These are phyloP conservation scores for Tricholoma furcatifolium DNA, from an alignment of 768 basidiomycete species.

Conservation along the genomic window DNA sequence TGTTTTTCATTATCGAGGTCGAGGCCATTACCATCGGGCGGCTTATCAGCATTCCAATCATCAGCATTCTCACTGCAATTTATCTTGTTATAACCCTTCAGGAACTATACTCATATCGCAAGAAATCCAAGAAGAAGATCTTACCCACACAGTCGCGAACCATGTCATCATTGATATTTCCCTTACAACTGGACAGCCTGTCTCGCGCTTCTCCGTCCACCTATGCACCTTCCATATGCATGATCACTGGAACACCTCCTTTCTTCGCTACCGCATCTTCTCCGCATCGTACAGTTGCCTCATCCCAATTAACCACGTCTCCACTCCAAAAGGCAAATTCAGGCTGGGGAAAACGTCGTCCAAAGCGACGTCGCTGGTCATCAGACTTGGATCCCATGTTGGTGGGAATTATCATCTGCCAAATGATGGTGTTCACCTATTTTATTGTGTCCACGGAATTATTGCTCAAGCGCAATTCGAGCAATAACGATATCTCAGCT, in stretches of 20 bases:
- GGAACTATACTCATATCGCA: conserved; percentile 31
- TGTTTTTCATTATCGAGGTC: conserved; percentile 32
- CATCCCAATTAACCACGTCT: neutral
- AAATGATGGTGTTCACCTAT: conserved; percentile 36
- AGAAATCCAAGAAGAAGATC: conserved; percentile 8
- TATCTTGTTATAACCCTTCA: conserved; percentile 33
- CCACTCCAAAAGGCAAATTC: conserved; percentile 1
- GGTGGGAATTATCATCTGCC: conserved; percentile 36
- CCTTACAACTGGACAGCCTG: neutral
- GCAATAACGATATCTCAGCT: conserved; percentile 18
- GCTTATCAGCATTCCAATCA: conserved; percentile 28
- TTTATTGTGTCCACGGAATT: conserved; percentile 40
- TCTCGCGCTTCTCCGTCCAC: neutral
- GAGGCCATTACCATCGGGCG: conserved; percentile 31
- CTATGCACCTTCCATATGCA: neutral
- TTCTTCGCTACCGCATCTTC: neutral
- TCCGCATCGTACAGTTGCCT: neutral
- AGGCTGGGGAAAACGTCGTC: conserved; percentile 21
- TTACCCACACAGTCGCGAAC: neutral
- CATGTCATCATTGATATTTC: neutral
- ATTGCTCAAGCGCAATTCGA: conserved; percentile 29
- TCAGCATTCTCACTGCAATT: conserved; percentile 27
- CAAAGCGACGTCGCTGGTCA: conserved; percentile 31
- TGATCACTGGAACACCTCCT: neutral
- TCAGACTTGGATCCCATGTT: conserved; percentile 38